A percentile compares a stretch with the other conserved stretches of the same genome.
These are phyloP conservation scores for Ceratocystis alfenasii DNA, from an alignment of 2,329 filamentous ascomycete species.

Conservation along the genomic window DNA sequence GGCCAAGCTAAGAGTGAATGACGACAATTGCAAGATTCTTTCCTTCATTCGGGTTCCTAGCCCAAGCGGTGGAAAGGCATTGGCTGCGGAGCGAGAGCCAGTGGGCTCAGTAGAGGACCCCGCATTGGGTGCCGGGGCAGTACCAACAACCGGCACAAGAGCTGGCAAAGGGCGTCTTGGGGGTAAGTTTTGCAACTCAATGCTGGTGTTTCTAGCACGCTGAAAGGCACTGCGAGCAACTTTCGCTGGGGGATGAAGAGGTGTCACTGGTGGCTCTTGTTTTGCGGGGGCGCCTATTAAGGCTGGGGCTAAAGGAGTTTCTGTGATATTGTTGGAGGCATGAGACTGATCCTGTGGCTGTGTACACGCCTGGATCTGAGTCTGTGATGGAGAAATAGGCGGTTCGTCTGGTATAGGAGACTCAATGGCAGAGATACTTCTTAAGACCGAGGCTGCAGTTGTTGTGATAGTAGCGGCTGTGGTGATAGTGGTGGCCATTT, in stretches of 20 bases:
- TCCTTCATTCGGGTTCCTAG: slow-evolving; percentile 44
- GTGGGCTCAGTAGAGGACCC: background rate
- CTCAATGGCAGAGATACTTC: background rate
- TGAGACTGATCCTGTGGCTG: background rate
- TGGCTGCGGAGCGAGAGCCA: background rate
- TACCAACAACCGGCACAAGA: background rate
- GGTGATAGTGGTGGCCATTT: slow-evolving; percentile 2
- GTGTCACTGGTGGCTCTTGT: background rate
- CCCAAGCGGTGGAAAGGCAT: background rate
- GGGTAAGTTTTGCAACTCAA: background rate
- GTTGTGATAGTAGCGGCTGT: background rate
- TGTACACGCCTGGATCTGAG: background rate
- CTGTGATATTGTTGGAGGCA: background rate
- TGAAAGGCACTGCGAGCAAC: background rate
- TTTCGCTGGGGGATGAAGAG: background rate
- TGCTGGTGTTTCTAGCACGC: background rate
- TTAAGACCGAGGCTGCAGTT: background rate
- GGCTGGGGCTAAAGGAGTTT: background rate
- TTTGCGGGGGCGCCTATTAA: background rate
- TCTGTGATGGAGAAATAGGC: background rate
- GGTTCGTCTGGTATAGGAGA: background rate
- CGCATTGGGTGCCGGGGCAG: background rate
- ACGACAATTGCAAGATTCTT: slow-evolving; percentile 50
- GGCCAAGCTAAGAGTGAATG: slow-evolving; percentile 62
- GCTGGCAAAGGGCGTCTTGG: background rate